phyloP scores from a whole-genome alignment of 345 rosid genomes.

The Eucalyptus pumila region DNA sequence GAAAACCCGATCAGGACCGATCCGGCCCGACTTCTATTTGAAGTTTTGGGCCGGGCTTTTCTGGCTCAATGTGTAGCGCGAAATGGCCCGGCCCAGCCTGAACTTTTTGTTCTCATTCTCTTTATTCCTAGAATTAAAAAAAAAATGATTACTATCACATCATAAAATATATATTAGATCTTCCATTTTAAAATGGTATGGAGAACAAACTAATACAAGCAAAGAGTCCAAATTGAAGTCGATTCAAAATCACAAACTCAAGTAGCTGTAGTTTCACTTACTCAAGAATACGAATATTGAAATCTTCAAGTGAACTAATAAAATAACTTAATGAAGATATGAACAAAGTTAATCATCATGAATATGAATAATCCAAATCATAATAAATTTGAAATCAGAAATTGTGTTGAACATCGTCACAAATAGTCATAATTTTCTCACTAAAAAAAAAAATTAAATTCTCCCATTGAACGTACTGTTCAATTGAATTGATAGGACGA shows the following conservation, averaged over 20 bases:
- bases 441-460: neutral
- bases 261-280: neutral
- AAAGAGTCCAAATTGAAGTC: neutral
- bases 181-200: neutral
- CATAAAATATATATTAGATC: neutral
- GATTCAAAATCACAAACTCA: neutral
- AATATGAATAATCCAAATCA: neutral
- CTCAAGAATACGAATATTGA: neutral
- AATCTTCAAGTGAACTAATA: neutral
- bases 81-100: neutral
- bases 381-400: neutral
- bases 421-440: neutral
- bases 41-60: neutral
- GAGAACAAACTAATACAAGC: neutral
- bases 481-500: neutral
- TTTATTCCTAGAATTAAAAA: neutral
- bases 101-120: neutral
- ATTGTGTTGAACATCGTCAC: neutral
- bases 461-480: neutral
- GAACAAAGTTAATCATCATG: neutral
- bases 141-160: neutral
- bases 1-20: neutral
- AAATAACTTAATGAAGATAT: neutral
- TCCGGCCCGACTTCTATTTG: neutral
- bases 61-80: neutral